Conservation (phyloP, 345 rosid genomes). For the Euphorbia pulcherrima region DNA sequence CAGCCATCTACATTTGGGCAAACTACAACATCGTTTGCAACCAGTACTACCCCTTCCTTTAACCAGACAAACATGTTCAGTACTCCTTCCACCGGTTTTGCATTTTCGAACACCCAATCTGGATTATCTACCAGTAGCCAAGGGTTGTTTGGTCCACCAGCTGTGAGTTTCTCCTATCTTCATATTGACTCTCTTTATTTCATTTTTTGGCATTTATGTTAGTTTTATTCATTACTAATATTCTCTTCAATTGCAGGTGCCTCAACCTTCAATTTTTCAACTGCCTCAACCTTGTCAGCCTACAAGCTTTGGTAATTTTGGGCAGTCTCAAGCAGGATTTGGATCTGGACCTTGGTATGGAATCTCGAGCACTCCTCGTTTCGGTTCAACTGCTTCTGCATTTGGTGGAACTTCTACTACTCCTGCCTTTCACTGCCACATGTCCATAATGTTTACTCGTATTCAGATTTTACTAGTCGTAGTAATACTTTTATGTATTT, state of each 20-base stretch:
- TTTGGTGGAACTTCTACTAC: no score
- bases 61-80: slow-evolving; percentile 50
- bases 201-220: background rate
- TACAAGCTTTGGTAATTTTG: slow-evolving; percentile 41
- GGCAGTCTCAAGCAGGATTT: slow-evolving; percentile 58
- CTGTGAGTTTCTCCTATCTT: slow-evolving; percentile 38
- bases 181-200: slow-evolving; percentile 1
- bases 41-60: slow-evolving; percentile 43
- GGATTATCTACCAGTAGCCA: slow-evolving; percentile 39
- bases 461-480: no score
- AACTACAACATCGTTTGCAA: slow-evolving; percentile 31
- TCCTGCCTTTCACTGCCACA: no score
- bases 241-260: slow-evolving; percentile 35
- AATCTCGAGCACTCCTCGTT: no score
- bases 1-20: slow-evolving; percentile 67
- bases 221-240: slow-evolving; percentile 6
- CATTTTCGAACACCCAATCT: slow-evolving; percentile 51
- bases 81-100: slow-evolving; percentile 51
- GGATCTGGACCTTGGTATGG: no score
- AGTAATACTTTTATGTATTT: no score
- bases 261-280: slow-evolving; percentile 37
- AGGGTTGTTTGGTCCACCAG: slow-evolving; percentile 44
- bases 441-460: no score
- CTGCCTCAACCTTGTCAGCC: no score
- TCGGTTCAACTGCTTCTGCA: no score